Base-by-base conservation (phyloP, 768 basidiomycete species). In the Boletus huronensis region DNA sequence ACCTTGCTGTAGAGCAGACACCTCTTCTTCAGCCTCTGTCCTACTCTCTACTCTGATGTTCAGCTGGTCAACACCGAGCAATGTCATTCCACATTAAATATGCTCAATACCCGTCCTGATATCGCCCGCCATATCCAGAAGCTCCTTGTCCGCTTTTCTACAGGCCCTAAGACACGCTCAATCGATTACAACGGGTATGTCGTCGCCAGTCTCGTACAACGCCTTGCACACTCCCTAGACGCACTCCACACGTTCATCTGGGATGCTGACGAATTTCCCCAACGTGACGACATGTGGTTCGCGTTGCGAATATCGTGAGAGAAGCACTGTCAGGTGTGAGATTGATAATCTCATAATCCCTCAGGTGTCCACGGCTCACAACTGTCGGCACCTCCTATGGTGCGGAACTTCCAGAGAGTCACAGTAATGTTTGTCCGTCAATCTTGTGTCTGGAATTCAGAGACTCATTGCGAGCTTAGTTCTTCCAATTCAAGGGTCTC, bases 211-310 rank as follows among this genome's bases (percentile, higher is more conserved):
- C 77, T 83, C 3, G 76, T 88, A 28, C 69, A 78, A 21, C 63
- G 73, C 21, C 72, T 80, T 9, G 85, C 83, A 8, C 70, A 70
- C 6, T 73, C 79, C 38, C 69, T 90, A 40, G 88, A 90, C 44
- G 85, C 84, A 19, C 76, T 91, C 38, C 71, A 75, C 28, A 81
- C 74, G 13, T 90, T 90, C 61, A 70, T 80, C 34, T 91, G 88
- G 88, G 84, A 84, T 56, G 85, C 80, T 4, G 85, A 87, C 13
- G 85, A 87, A 64, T 69, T 74, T 8, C 73, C 83, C 32, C 80
- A 84, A 16, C 79, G 77, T 32, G 88, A 90, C 55, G 83, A 85
- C 57, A 86, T 91, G 84, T 91, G 88, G 88, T 79, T 86, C 56
- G 81, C 84, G 41, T 73, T 91, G 60, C 80, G 86, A 35, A 70